Conservation (phyloP, 768 basidiomycete species). For the Mycena crocata region DNA sequence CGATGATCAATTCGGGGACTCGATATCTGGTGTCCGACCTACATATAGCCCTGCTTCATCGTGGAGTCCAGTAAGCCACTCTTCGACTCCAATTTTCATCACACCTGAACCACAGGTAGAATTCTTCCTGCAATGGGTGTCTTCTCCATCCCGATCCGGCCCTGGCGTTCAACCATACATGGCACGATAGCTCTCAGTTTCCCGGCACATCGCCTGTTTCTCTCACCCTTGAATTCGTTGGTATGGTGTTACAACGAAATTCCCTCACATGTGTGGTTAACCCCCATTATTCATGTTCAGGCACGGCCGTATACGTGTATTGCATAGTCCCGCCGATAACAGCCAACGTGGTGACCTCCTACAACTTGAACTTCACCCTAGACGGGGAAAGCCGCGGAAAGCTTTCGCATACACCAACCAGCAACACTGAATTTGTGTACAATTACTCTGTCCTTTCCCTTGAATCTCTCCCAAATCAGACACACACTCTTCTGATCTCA, state of each 20-base stretch:
- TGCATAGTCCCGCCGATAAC: conserved; percentile 27
- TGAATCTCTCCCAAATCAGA: conserved; percentile 9
- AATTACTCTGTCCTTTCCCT: conserved; percentile 25
- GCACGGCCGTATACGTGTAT: conserved; percentile 27
- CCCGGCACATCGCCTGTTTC: conserved; percentile 11
- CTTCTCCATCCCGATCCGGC: conserved; percentile 13
- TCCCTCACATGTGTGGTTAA: neutral
- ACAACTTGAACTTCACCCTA: conserved; percentile 24
- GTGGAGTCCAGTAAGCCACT: conserved; percentile 17
- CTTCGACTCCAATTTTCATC: neutral
- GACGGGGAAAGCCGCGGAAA: conserved; percentile 10
- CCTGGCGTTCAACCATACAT: conserved; percentile 26
- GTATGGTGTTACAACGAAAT: neutral
- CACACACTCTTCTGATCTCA: conserved; percentile 17
- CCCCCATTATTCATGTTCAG: neutral
- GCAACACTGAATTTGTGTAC: conserved; percentile 21
- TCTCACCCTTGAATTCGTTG: conserved; percentile 21
- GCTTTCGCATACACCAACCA: conserved; percentile 1
- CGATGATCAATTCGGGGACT: conserved; percentile 31
- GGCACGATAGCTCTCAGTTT: conserved; percentile 29
- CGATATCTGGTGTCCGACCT: conserved; percentile 15
- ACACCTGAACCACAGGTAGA: neutral
- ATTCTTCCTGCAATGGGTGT: conserved; percentile 15
- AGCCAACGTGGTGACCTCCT: neutral
- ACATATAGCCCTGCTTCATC: conserved; percentile 15